These are phyloP conservation scores for Bertia moriformis DNA, from an alignment of 2,329 filamentous ascomycete genomes.

Conservation along the genomic window DNA sequence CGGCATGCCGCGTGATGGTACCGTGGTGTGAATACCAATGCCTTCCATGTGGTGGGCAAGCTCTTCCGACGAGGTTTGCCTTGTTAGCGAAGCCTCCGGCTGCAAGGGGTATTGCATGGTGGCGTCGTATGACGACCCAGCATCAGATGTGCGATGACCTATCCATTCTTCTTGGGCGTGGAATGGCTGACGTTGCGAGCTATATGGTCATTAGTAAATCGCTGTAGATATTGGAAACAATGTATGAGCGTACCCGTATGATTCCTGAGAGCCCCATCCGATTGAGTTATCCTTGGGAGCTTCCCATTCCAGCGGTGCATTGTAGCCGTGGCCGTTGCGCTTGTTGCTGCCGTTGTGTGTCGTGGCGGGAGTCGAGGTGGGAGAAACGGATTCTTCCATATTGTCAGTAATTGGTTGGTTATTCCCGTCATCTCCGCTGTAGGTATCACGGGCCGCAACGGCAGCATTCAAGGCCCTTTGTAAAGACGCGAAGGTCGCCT, in stretches of 20 bases:
- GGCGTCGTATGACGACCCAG: slow-evolving; percentile 2
- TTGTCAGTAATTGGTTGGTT: not conserved
- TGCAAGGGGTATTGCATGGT: not conserved
- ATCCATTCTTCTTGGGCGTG: no score
- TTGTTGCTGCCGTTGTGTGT: not conserved
- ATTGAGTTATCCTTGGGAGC: not conserved
- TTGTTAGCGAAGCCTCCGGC: slow-evolving; percentile 5
- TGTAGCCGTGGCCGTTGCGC: not conserved
- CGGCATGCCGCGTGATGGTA: slow-evolving; percentile 10
- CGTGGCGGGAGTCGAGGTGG: not conserved
- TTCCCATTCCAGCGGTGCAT: not conserved
- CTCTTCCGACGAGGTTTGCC: slow-evolving; percentile 17
- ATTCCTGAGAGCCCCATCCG: not conserved
- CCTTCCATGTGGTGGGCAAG: slow-evolving; percentile 15
- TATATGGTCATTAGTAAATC: no score
- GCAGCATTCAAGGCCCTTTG: slow-evolving; percentile 24
- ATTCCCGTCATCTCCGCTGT: not conserved
- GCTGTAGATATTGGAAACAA: no score
- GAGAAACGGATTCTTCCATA: not conserved
- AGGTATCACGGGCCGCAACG: slow-evolving; percentile 15
- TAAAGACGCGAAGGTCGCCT: slow-evolving; percentile 24
- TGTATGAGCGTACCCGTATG: not conserved
- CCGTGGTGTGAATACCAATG: slow-evolving; percentile 16
- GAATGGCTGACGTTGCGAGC: no score
- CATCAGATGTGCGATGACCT: not conserved